Conservation (phyloP, 208 protist genomes). For the Leishmania turanica region DNA sequence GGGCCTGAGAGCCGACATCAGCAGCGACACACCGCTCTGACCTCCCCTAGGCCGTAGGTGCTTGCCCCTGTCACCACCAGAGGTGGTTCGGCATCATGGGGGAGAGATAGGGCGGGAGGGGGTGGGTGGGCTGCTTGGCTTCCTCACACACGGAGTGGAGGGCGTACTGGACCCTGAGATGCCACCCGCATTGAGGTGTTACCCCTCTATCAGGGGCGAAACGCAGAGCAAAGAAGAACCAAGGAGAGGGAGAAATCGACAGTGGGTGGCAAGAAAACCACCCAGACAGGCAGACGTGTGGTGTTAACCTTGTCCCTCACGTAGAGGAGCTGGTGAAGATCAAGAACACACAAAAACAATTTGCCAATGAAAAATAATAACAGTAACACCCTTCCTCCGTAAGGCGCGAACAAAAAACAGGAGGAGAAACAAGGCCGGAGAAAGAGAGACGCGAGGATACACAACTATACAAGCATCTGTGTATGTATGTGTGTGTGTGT, state of each 20-base stretch:
- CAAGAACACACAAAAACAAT: not conserved
- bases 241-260: not conserved
- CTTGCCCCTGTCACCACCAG: not conserved
- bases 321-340: not conserved
- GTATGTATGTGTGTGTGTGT: not conserved
- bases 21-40: not conserved
- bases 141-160: not conserved
- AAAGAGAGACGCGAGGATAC: not conserved
- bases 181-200: not conserved
- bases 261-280: not conserved
- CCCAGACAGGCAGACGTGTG: not conserved
- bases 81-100: not conserved
- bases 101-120: not conserved
- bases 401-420: not conserved
- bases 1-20: not conserved
- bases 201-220: not conserved
- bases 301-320: not conserved
- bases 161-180: not conserved
- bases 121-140: not conserved
- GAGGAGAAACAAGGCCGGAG: not conserved
- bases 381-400: too few relatives aligned
- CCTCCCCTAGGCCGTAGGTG: not conserved
- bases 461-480: not conserved
- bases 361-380: not conserved
- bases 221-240: not conserved